These are phyloP conservation scores for Epichloe typhina DNA, from an alignment of 2,329 filamentous ascomycete genomes.

Conservation along the genomic window DNA sequence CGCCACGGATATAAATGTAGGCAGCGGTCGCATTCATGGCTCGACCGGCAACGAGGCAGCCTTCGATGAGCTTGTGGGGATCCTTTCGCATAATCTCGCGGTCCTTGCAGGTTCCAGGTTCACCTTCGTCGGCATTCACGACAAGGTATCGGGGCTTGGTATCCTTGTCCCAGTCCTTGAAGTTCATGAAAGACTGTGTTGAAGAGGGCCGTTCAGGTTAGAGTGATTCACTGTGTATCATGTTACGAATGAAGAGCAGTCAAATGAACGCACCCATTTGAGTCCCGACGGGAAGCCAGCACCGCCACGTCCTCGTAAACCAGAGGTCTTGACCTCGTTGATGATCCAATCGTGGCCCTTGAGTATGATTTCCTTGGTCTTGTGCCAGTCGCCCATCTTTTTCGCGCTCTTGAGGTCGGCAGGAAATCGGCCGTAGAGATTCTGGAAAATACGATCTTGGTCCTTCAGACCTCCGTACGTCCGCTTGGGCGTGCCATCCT, in stretches of 20 bases:
- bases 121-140: constrained; percentile 96
- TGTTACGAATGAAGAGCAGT: neutral
- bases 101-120: constrained; percentile 98
- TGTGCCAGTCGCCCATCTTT: constrained; percentile 99
- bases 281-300: constrained; percentile 95
- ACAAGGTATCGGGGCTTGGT: constrained; percentile 90
- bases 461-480: constrained; percentile 81
- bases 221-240: neutral
- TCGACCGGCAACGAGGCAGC: constrained; percentile 86
- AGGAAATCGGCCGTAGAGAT: constrained; percentile 88
- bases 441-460: constrained; percentile 98
- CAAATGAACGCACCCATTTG: constrained; percentile 71
- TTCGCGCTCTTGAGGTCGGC: constrained; percentile 85
- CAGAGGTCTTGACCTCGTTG: constrained; percentile 90
- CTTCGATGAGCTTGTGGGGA: constrained; percentile 96
- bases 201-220: neutral
- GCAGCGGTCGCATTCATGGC: constrained; percentile 98
- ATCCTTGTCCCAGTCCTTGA: constrained; percentile 99
- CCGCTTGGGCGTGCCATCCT: constrained; percentile 57
- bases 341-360: constrained; percentile 99
- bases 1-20: constrained; percentile 98
- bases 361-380: constrained; percentile 94
- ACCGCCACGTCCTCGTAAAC: constrained; percentile 87
- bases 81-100: constrained; percentile 99
- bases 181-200: constrained; percentile 96